These are phyloP conservation scores for Trichophyton schoenleinii DNA, from an alignment of 2,329 filamentous ascomycete genomes.

Conservation along the genomic window DNA sequence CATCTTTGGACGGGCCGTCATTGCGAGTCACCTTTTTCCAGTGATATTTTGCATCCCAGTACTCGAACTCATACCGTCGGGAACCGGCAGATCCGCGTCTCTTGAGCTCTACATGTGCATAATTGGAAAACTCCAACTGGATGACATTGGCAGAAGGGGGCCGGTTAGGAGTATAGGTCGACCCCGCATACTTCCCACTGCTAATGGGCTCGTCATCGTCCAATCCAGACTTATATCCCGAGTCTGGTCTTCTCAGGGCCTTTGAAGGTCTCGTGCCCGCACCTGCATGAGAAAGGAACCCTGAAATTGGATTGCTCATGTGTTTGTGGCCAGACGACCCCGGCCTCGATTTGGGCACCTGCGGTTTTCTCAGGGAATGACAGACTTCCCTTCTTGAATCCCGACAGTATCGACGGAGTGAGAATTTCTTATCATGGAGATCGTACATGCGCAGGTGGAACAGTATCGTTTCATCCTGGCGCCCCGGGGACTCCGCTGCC, in stretches of 20 bases:
- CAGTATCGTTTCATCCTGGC: constrained; percentile 55
- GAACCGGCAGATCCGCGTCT: constrained; percentile 52
- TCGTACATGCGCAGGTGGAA: constrained; percentile 96
- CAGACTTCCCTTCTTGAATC: constrained; percentile 90
- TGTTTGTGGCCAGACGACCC: constrained; percentile 45
- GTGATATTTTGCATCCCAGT: constrained; percentile 76
- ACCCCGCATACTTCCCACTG: constrained; percentile 9
- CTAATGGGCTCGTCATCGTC: constrained; percentile 28
- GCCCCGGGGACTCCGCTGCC: constrained; percentile 42
- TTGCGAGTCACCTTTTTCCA: constrained; percentile 68
- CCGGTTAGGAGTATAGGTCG: background rate
- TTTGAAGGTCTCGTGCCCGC: constrained; percentile 31
- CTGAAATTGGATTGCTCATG: constrained; percentile 47
- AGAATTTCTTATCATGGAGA: constrained; percentile 73
- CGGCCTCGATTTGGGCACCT: constrained; percentile 41
- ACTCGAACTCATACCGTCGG: constrained; percentile 82
- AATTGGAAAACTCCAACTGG: constrained; percentile 93
- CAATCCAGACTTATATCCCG: constrained; percentile 42
- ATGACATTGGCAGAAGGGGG: constrained; percentile 58
- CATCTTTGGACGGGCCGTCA: constrained; percentile 49
- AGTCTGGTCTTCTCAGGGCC: constrained; percentile 44
- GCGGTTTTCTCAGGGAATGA: constrained; percentile 61
- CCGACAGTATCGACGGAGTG: constrained; percentile 78
- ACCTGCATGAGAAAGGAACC: constrained; percentile 44
- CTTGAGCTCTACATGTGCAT: constrained; percentile 76